Evolutionary conservation across 176 grass and related monocot genomes (phyloP), one percentile per base, ranked within the genome.

Genomic region (Oropetium thomaeum): DNA sequence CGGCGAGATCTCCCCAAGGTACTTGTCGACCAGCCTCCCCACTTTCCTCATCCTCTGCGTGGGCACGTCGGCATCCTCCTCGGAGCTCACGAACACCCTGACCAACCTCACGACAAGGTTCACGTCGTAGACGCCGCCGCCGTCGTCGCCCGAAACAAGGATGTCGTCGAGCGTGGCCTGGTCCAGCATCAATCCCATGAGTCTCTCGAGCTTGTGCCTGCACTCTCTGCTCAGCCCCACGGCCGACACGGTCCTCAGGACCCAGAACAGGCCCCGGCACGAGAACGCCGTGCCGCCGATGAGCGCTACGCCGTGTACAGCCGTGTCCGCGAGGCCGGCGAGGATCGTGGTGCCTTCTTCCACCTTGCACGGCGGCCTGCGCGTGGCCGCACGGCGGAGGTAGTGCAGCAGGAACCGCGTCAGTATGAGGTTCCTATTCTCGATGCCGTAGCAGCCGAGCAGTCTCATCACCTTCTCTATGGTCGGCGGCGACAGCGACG

Each of bases 1-100:
- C 62, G 95, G 95, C 34, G 95, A 98, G 80, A 98, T 98, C 80
- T 98, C 95, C 0, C 80, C 91, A 31, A 98, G 63, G 82, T 98
- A 98, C 76, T 90, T 98, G 80, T 98, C 91, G 68, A 94, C 32
- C 43, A 98, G 83, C 75, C 79, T 82, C 4, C 96, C 96, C 9
- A 94, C 91, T 23, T 92, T 98, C 69, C 73, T 82, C 84, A 92
- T 90, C 85, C 86, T 87, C 76, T 72, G 82, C 39, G 84, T 75
- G 41, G 86, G 65, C 23, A 73, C 79, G 41, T 70, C 69, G 2
- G 60, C 88, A 8, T 75, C 80, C 48, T 89, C 86, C 33, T 88
- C 71, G 14, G 83, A 85, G 44, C 43, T 55, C 20, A 92, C 89
- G 77, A 98, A 98, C 54, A 89, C 87, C 63, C 96, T 90, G 20